Base-by-base conservation (phyloP, 202 grass and related monocot species). In the Panicum virgatum region DNA sequence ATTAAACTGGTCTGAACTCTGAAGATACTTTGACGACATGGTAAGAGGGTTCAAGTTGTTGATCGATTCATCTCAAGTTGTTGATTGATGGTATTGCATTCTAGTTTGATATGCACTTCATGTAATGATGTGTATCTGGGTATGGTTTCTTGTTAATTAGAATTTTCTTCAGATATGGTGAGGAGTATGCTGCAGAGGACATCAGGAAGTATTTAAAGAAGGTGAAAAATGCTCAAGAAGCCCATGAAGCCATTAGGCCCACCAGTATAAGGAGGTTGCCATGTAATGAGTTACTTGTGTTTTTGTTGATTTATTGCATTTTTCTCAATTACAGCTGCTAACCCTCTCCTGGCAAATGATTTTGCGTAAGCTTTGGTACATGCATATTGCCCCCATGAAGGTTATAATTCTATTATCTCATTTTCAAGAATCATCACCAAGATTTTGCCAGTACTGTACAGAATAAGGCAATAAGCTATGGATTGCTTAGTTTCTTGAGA, bases 141-240 rank as follows among this genome's bases (percentile, higher is more conserved):
- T 85, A 59, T 67, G 50, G 40, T 50, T 48, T 78, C 22, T 78
- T 74, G 66, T 67, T 82, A 53, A 86, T 54, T 81, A 81, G 16
- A 51, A 43, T 77, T 86, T 89, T 45, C 46, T 86, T 36, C 65
- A 98, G 96, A 82, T 98, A 92, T 69, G 92, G 92, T 50, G 69
- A 81, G 61, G 85, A 93, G 72, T 93, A 89, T 78, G 83, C 85
- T 75, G 88, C 92, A 76, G 88, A 84, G 73, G 84, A 80, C 60
- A 77, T 86, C 64, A 88, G 90, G 48, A 98, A 96, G 78, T 93
- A 86, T 80, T 90, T 80, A 25, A 93, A 89, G 75, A 98, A 98
- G 68, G 96, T 98, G 77, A 98, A 98, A 88, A 98, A 96, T 93
- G 96, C 96, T 42, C 96, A 98, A 91, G 96, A 98, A 87, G 92